Evolutionary conservation across 129 eudicot species (phyloP), one percentile per base, ranked within the genome.

Genomic region (Ambrosia trifida): DNA sequence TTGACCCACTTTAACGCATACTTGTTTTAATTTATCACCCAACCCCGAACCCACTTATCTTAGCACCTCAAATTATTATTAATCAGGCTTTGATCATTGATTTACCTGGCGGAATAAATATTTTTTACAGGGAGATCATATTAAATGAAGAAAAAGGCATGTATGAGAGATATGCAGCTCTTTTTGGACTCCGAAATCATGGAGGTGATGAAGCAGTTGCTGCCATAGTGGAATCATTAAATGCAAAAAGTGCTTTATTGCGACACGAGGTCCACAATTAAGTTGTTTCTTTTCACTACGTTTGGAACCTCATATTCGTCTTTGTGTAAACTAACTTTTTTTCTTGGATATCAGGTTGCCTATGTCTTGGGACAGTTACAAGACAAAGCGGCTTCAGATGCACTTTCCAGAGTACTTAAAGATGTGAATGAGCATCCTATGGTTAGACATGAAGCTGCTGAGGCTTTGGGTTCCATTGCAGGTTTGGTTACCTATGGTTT

Each of bases 381-480:
- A 83, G 85, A 87, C 76, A 90, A 90, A 82, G 66, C 64, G 56
- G 99, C 97, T 31, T 83, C 91, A 72, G 96, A 86, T 80, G 97
- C 99, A 38, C 96, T 94, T 5, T 85, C 86, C 1, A 70, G 72
- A 54, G 51, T 88, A 65, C 99, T 94, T 49, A 82, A 74, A 76
- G 89, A 89, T 82, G 87, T 78, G 17, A 78, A 91, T n/a, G 99
- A 94, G 73, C 97, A 94, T 81, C 97, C 99, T 38, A 94, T 94
- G 97, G 99, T 94, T 77, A 76, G 99, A 83, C 99, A 94, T 79
- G 97, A 94, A 84, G 99, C 99, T 57, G 97, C 97, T 30, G 96
- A 94, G 80, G 99, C 99, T 45, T 95, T 94, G 69, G 99, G 99
- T 69, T 90, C 97, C 61, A 90, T 94, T 60, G 96, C 96, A 91